A percentile compares a stretch with the other conserved stretches of the same genome.
Conservation (phyloP, 2,329 filamentous ascomycete genomes). For the Aulographum hederae region DNA sequence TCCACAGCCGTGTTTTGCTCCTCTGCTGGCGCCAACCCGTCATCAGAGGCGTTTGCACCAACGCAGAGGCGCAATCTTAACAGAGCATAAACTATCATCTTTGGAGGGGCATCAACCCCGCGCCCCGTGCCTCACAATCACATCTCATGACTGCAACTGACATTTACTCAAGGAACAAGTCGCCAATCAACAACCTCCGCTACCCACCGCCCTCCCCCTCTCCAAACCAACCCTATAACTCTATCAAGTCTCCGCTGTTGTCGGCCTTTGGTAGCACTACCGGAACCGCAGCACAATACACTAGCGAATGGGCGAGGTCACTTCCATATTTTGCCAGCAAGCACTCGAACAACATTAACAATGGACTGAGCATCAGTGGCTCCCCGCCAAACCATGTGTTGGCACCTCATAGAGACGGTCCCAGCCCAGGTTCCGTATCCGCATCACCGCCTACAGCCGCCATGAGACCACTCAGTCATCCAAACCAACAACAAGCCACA, state of each 20-base stretch:
- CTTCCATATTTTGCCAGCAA: slow-evolving; percentile 4
- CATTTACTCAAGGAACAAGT: background rate
- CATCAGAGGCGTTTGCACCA: no score
- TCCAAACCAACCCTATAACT: background rate
- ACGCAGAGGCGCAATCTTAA: no score
- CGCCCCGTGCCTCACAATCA: no score
- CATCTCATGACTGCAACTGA: no score
- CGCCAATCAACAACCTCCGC: background rate
- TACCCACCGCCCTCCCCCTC: background rate
- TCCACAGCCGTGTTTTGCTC: no score
- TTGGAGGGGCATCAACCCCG: no score
- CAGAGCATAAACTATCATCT: no score
- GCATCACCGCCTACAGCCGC: slow-evolving; percentile 12
- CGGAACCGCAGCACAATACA: slow-evolving; percentile 5
- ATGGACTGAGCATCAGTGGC: slow-evolving; percentile 1
- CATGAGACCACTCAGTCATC: slow-evolving; percentile 24
- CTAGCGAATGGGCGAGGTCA: slow-evolving; percentile 6
- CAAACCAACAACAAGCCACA: slow-evolving; percentile 24
- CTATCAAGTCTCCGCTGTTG: slow-evolving; percentile 4
- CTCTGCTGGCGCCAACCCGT: no score
- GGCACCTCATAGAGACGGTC: background rate
- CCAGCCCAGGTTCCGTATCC: slow-evolving; percentile 3
- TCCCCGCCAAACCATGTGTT: slow-evolving; percentile 1
- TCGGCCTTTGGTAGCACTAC: slow-evolving; percentile 5
- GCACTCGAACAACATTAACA: background rate